Conservation (phyloP, 257 asterid genomes). For the Capsicum baccatum region DNA sequence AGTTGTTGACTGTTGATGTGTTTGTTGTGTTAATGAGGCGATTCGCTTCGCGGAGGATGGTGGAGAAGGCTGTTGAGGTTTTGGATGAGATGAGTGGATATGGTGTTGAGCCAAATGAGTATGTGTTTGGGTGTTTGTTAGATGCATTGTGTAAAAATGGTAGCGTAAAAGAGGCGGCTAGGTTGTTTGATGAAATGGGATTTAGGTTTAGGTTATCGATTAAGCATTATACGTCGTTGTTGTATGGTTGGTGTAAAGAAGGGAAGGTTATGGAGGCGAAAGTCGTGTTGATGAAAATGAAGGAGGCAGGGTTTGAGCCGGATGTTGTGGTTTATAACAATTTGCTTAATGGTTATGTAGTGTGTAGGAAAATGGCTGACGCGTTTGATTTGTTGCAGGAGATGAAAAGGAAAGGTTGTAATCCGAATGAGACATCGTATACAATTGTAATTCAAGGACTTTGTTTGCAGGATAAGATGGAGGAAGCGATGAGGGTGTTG, state of each 20-base stretch:
- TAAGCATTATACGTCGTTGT: constrained; percentile 80
- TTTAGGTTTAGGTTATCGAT: constrained; percentile 59
- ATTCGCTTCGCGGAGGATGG: constrained; percentile 89
- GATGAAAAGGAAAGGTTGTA: constrained; percentile 69
- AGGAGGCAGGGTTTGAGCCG: constrained; percentile 90
- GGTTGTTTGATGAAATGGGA: constrained; percentile 83
- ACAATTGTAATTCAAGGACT: constrained; percentile 85
- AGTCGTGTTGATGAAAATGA: constrained; percentile 77
- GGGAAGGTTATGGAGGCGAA: constrained; percentile 91
- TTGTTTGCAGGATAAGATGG: constrained; percentile 76
- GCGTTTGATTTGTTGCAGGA: constrained; percentile 81
- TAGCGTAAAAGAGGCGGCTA: constrained; percentile 85
- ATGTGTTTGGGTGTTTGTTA: constrained; percentile 84
- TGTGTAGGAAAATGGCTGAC: constrained; percentile 74
- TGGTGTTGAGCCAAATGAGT: constrained; percentile 90
- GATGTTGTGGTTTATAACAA: constrained; percentile 89
- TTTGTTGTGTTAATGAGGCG: constrained; percentile 90
- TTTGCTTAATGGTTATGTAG: constrained; percentile 77
- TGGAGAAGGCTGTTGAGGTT: constrained; percentile 85
- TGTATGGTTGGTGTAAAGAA: constrained; percentile 92
- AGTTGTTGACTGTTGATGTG: constrained; percentile 68
- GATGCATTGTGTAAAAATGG: constrained; percentile 94
- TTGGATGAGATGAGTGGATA: constrained; percentile 94
- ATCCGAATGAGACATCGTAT: constrained; percentile 77
- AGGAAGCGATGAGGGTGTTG: constrained; percentile 71